A percentile compares a stretch with the other conserved stretches of the same genome.
phyloP scores from a whole-genome alignment of 305 asterid species.

The Plantago coronopus region DNA sequence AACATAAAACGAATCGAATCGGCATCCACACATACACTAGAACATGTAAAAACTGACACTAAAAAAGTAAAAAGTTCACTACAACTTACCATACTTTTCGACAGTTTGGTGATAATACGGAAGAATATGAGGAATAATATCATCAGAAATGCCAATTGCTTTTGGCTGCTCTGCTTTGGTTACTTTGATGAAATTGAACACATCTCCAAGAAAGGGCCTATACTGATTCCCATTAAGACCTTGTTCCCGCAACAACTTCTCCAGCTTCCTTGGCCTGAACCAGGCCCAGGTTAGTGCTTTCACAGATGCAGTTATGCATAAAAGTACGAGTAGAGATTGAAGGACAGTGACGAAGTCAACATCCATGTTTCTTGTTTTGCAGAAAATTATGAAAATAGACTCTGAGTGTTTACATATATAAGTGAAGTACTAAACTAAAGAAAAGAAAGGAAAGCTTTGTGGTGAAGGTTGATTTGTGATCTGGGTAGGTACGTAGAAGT shows the following conservation, averaged over 20 bases:
- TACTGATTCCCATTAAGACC: conserved; percentile 30
- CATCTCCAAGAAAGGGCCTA: conserved; percentile 25
- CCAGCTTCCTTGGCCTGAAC: conserved; percentile 38
- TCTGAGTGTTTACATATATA: too few relatives aligned
- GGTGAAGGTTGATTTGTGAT: too few relatives aligned
- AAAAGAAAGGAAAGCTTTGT: too few relatives aligned
- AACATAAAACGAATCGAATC: neutral
- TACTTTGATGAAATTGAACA: conserved; percentile 14
- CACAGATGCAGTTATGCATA: neutral
- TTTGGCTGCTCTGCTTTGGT: conserved; percentile 13
- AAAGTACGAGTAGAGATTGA: neutral
- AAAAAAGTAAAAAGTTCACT: too few relatives aligned
- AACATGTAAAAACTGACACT: too few relatives aligned
- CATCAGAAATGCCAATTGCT: conserved; percentile 33
- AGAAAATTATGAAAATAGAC: too few relatives aligned
- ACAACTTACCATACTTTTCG: conserved; percentile 2
- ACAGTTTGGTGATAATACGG: conserved; percentile 11
- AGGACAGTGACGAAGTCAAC: neutral
- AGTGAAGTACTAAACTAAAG: too few relatives aligned
- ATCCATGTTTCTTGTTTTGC: neutral
- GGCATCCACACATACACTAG: too few relatives aligned
- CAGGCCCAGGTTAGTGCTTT: conserved; percentile 33
- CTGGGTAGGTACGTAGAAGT: too few relatives aligned
- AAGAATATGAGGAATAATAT: conserved; percentile 27
- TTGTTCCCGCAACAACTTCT: conserved; percentile 29